Evolutionary conservation across 1,139 yeast species (phyloP), one percentile per base, ranked within the genome.

Genomic region (Taphrina betulina): DNA sequence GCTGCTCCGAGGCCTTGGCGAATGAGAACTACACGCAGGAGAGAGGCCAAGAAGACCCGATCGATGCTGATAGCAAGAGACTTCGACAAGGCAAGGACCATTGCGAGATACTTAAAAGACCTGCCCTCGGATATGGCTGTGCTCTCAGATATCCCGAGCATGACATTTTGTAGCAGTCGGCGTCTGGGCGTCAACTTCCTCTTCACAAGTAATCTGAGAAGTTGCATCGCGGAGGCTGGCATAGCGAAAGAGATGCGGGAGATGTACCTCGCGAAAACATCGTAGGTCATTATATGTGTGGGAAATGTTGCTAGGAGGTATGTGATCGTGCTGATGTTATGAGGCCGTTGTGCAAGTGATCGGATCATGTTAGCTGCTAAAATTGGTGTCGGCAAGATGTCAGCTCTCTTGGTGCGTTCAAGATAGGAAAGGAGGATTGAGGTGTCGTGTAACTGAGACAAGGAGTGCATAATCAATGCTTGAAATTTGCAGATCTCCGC

Each of bases 1-100:
- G 48, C n/a, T 3, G 48, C 48, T 19, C 38, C 48, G 17, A 43
- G 38, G 1, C 48, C 48, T 29, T 43, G 48, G 3, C 48, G 36
- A 3, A 29, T 14, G 24, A 43, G 31, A 22, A 43, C 38, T 4
- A 31, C 38, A n/a, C 38, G 36, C 20, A 43, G 4, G 16, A 43
- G 38, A 19, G 19, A 10, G n/a, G 48, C 37, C n/a, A 43, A 10
- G 10, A 31, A 16, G 38, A 43, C 4, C 7, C 38, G 37, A 28
- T 43, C 48, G 12, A 33, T 7, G 10, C n/a, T 16, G 12, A 31
- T 3, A 1, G 28, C 38, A 7, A 22, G 3, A 3, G 8, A 5
- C 26, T 5, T 8, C 3, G 48, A 16, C 8, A 43, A 8, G 17
- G 5, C 17, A 29, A 29, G 16, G n/a, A 33, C 16, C 8, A 26